phyloP scores from a whole-genome alignment of 495 filamentous ascomycete species.

The Aspergillus nidulans region DNA sequence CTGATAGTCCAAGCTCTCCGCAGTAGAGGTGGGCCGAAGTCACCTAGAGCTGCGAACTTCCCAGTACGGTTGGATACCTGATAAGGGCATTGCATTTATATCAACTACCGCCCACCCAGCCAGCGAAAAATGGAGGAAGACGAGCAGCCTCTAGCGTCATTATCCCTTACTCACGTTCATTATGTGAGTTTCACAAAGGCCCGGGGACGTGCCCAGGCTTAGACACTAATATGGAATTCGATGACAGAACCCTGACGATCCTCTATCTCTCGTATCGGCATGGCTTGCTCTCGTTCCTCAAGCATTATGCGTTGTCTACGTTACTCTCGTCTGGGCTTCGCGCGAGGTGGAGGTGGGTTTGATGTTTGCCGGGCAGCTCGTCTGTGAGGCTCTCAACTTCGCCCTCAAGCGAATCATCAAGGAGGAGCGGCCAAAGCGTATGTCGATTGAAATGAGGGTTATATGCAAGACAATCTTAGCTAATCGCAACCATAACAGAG shows the following conservation, averaged over 20 bases:
- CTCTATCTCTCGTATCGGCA: constrained; percentile 78
- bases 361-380: constrained; percentile 89
- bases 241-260: constrained; percentile 78
- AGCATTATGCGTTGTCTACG: constrained; percentile 82
- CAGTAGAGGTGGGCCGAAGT: neutral
- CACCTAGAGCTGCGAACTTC: neutral
- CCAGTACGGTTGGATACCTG: neutral
- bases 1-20: neutral
- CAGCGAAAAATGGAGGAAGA: constrained; percentile 40
- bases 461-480: neutral
- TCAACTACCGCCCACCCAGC: neutral
- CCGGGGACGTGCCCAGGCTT: neutral
- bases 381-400: constrained; percentile 92
- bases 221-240: constrained; percentile 14
- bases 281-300: constrained; percentile 93
- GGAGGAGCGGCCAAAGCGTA: constrained; percentile 79
- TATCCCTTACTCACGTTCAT: constrained; percentile 92
- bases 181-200: constrained; percentile 60
- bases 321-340: constrained; percentile 80
- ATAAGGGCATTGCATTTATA: neutral
- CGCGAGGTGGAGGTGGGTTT: constrained; percentile 86
- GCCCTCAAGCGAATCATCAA: constrained; percentile 83
- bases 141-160: constrained; percentile 73
- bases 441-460: constrained; percentile 13
- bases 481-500: constrained; percentile 41